Conservation (phyloP, 2,329 filamentous ascomycete species). For the Ceratocystis smalleyi region DNA sequence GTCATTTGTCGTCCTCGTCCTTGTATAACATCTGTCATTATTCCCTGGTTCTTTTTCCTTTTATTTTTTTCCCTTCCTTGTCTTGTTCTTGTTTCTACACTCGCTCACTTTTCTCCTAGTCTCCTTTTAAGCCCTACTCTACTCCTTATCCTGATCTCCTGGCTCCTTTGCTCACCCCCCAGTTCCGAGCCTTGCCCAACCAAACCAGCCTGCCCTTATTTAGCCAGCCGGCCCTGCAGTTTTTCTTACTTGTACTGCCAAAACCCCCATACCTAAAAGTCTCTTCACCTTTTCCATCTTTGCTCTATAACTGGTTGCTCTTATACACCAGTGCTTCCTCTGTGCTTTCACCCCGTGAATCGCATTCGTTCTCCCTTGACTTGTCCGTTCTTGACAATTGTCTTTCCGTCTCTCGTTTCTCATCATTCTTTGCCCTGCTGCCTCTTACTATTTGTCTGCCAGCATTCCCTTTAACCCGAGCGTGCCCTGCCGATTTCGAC, state of each 20-base stretch:
- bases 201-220: background rate
- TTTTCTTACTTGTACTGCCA: background rate
- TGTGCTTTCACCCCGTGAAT: constrained; percentile 22
- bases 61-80: background rate
- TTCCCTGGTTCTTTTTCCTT: background rate
- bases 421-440: background rate
- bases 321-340: background rate
- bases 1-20: too few species aligned
- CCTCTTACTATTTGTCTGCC: background rate
- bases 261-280: background rate
- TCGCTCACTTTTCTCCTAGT: too few species aligned
- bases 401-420: constrained; percentile 3
- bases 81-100: background rate
- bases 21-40: background rate
- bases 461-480: background rate
- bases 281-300: background rate
- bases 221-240: background rate
- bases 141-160: too few species aligned
- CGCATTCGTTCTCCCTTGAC: constrained; percentile 23
- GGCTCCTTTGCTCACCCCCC: too few species aligned
- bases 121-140: too few species aligned
- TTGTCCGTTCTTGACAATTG: constrained; percentile 15
- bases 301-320: background rate
- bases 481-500: background rate
- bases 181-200: background rate